phyloP scores from a whole-genome alignment of 495 filamentous ascomycete genomes.

The Neurospora pannonica region DNA sequence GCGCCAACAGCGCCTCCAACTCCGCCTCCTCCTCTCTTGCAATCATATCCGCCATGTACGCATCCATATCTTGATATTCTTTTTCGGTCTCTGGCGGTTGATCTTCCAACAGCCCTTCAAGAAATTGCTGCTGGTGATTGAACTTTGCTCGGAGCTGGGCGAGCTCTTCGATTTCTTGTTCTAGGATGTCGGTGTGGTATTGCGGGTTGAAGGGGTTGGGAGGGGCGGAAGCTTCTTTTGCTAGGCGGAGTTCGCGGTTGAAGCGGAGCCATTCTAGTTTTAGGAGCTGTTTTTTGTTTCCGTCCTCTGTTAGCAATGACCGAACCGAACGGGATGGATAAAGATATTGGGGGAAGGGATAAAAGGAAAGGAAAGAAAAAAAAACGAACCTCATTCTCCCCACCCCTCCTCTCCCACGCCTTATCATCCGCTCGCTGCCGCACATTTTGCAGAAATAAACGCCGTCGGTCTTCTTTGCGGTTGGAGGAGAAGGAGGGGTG shows the following conservation, averaged over 20 bases:
- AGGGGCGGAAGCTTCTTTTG: slow-evolving; percentile 28
- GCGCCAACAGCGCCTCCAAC: slow-evolving; percentile 45
- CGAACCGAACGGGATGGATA: neutral
- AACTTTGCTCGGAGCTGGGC: slow-evolving; percentile 30
- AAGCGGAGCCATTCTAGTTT: slow-evolving; percentile 37
- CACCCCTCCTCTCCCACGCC: slow-evolving; percentile 53
- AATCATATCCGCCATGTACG: slow-evolving; percentile 36
- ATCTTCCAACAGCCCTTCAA: slow-evolving; percentile 26
- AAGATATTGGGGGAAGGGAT: neutral
- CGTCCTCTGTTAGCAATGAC: slow-evolving; percentile 8
- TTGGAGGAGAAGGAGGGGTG: neutral
- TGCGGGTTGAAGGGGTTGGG: neutral
- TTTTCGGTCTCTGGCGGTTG: slow-evolving; percentile 15
- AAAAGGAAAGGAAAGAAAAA: neutral
- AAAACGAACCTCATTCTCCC: slow-evolving; percentile 64
- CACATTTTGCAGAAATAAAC: slow-evolving; percentile 71
- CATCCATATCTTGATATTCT: slow-evolving; percentile 23
- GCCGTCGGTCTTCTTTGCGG: slow-evolving; percentile 39
- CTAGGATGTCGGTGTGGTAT: slow-evolving; percentile 3
- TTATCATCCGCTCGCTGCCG: slow-evolving; percentile 57
- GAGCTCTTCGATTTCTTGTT: slow-evolving; percentile 34
- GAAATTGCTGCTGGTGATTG: slow-evolving; percentile 29
- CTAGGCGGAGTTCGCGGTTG: slow-evolving; percentile 29
- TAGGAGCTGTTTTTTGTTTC: slow-evolving; percentile 26
- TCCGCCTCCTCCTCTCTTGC: slow-evolving; percentile 47